Conservation (phyloP, 345 rosid genomes). For the Eutrema yunnanense region DNA sequence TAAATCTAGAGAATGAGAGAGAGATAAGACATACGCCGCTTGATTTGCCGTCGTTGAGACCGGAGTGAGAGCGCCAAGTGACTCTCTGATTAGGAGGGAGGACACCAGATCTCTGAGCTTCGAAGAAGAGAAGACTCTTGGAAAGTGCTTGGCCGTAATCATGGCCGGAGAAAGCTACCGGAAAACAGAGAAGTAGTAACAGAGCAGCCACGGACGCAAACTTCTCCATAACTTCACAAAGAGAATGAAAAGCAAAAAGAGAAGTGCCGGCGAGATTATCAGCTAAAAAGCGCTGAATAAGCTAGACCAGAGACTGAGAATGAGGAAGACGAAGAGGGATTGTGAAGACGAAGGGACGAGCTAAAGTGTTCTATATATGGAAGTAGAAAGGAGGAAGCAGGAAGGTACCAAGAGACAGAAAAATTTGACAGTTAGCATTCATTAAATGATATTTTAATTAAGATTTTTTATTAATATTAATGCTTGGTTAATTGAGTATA, state of each 20-base stretch:
- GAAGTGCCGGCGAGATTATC: slow-evolving; percentile 37
- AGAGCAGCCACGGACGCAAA: slow-evolving; percentile 38
- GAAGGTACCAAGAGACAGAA: slow-evolving; percentile 43
- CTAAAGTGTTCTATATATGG: slow-evolving; percentile 42
- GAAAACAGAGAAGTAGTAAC: slow-evolving; percentile 52
- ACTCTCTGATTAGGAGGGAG: slow-evolving; percentile 87
- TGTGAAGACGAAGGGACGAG: slow-evolving; percentile 27
- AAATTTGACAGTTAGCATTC: slow-evolving; percentile 31
- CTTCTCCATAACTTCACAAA: slow-evolving; percentile 10
- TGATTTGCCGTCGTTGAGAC: slow-evolving; percentile 87
- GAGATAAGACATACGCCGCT: slow-evolving; percentile 65
- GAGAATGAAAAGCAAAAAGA: background rate
- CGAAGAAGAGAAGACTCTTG: slow-evolving; percentile 92
- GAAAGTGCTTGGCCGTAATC: slow-evolving; percentile 90
- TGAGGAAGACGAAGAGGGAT: background rate
- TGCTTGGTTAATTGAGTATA: background rate
- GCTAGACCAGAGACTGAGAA: background rate
- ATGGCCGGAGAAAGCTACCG: slow-evolving; percentile 66
- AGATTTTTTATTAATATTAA: background rate
- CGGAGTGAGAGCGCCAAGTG: slow-evolving; percentile 89
- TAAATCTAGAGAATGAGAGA: background rate
- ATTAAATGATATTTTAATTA: slow-evolving; percentile 18
- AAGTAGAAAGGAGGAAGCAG: slow-evolving; percentile 42
- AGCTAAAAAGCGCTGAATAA: slow-evolving; percentile 39
- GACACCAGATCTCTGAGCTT: slow-evolving; percentile 96